phyloP scores from a whole-genome alignment of 2,329 filamentous ascomycete species.

The Cladobotryum mycophilum region DNA sequence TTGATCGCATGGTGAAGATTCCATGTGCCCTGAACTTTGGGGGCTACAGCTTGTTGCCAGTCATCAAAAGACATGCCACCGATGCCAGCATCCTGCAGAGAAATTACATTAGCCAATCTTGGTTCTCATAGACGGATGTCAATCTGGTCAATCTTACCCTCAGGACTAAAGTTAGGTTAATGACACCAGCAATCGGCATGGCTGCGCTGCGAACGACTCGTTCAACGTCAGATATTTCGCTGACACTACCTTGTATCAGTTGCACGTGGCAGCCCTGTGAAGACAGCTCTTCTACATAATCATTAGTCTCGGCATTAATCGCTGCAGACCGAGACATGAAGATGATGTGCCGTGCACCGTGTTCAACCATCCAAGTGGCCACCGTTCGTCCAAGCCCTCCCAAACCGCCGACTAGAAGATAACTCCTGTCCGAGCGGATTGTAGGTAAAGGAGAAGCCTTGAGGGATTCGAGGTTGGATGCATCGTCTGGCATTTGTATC shows the following conservation, averaged over 20 bases:
- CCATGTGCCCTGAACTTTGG: slow-evolving; percentile 30
- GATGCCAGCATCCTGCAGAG: slow-evolving; percentile 21
- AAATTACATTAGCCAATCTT: background rate
- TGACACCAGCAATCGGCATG: slow-evolving; percentile 31
- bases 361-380: slow-evolving; percentile 23
- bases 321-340: slow-evolving; percentile 23
- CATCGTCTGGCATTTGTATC: slow-evolving; percentile 18
- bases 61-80: slow-evolving; percentile 28
- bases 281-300: slow-evolving; percentile 18
- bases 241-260: slow-evolving; percentile 28
- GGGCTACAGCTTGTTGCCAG: slow-evolving; percentile 19
- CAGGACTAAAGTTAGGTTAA: slow-evolving; percentile 36
- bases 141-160: background rate
- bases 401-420: slow-evolving; percentile 27
- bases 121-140: too few relatives aligned
- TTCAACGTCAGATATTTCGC: slow-evolving; percentile 21
- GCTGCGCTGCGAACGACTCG: slow-evolving; percentile 14
- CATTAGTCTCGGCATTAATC: slow-evolving; percentile 9
- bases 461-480: background rate
- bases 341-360: slow-evolving; percentile 22
- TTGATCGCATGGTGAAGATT: slow-evolving; percentile 23
- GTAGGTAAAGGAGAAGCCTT: background rate
- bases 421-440: slow-evolving; percentile 16
- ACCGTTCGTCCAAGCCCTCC: slow-evolving; percentile 25
- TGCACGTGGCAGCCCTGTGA: slow-evolving; percentile 20